Evolutionary conservation across 495 filamentous ascomycete species (phyloP).

Genomic region (Xylaria longipes): DNA sequence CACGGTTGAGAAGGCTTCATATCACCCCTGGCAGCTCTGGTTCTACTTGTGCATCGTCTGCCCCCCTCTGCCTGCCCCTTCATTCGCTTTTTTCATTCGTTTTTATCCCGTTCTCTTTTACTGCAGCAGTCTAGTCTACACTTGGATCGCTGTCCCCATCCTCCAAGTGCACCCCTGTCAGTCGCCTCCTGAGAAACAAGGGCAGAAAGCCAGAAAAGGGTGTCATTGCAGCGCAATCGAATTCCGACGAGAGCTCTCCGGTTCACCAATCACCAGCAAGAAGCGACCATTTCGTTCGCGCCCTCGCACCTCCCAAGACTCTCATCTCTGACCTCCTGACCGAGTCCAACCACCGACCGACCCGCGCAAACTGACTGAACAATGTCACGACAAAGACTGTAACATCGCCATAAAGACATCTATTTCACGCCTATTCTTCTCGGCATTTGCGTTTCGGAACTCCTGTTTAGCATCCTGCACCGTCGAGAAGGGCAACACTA

Average conservation of each 20-base stretch:
- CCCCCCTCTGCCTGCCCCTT: background rate
- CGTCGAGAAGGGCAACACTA: background rate
- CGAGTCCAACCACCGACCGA: background rate
- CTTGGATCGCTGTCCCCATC: slow-evolving; percentile 23
- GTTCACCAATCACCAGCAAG: slow-evolving; percentile 18
- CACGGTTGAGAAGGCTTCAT: slow-evolving; percentile 10
- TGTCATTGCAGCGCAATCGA: slow-evolving; percentile 32
- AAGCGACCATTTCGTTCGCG: slow-evolving; percentile 5
- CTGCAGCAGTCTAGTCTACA: slow-evolving; percentile 12
- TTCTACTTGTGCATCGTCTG: slow-evolving; percentile 12
- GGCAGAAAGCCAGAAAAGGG: slow-evolving; percentile 26
- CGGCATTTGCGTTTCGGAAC: slow-evolving; percentile 28
- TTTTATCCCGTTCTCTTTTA: background rate
- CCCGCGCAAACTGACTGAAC: slow-evolving; percentile 20
- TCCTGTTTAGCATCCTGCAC: slow-evolving; percentile 30
- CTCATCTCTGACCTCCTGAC: slow-evolving; percentile 10
- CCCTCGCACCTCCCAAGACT: background rate
- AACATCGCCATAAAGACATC: slow-evolving; percentile 35
- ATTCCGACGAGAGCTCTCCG: slow-evolving; percentile 15
- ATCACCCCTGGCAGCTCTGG: background rate
- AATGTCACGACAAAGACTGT: slow-evolving; percentile 39
- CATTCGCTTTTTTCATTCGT: background rate
- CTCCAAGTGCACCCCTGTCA: slow-evolving; percentile 23
- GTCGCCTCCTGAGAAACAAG: slow-evolving; percentile 29
- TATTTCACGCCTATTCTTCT: slow-evolving; percentile 26